Base-by-base conservation (phyloP, 2,329 filamentous ascomycete species). In the Aspergillus tanneri region DNA sequence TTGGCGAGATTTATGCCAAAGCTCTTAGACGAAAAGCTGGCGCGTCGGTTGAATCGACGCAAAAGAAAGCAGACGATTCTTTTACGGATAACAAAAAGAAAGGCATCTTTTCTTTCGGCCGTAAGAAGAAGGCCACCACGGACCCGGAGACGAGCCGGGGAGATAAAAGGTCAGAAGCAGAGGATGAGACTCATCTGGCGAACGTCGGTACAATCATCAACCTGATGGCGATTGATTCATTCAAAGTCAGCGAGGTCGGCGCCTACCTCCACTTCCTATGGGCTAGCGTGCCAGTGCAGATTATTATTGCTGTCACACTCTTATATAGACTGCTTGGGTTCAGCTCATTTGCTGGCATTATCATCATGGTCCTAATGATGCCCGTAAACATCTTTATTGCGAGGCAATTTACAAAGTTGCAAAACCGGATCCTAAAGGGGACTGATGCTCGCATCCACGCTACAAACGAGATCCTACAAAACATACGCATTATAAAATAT, bases 161-260 rank as follows among this genome's bases (percentile, higher is more conserved):
- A 3, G 55, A 50, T 41, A 59, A 63, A 23, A 57, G 61, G 23
- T 19, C 60, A 45, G 60, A 69, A 32, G 48, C 55, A 14, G 61
- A 60, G 25, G 62, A 64, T n/a, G 48, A 52, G 14, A 85, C 90
- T 53, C 81, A 86, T 49, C 90, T 95, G 72, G 92, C 90, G 30
- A 96, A 93, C 52, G 80, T 95, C 42, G 93, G 95, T 54, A 95
- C 93, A n/a, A 96, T 99, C 63, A 99, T 99, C 75, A 99, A 97
- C 69, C 77, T 99, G 57, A 99, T 99, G 93, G 95, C 93, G 9
- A 95, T 99, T 32, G 95, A 99, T 75, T 96, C 92, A 39, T 97
- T 97, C 82, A 99, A 99, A 73, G 90, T 99, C 46, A 88, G 89
- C 53, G 93, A 99, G 66, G 86, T 96, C 50, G 93, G 90, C 28